Evolutionary conservation across 352 stramenopile genomes (phyloP).

Genomic region (Blastocystis sp.): DNA sequence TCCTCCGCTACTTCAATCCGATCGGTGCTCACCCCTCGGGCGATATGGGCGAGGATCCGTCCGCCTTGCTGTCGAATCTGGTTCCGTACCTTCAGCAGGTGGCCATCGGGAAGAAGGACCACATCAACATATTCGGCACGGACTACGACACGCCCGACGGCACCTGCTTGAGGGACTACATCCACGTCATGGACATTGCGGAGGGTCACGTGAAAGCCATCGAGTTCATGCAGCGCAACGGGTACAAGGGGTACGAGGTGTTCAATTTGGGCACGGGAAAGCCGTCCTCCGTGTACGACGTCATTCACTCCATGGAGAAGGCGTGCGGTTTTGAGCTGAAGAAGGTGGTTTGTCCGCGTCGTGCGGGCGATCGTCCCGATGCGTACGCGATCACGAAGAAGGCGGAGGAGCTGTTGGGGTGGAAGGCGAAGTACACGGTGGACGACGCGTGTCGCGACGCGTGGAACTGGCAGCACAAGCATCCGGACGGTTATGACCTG

Average conservation of each 20-base stretch:
- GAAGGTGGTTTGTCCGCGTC: constrained; percentile 79
- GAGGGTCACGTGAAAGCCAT: constrained; percentile 84
- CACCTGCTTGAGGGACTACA: constrained; percentile 88
- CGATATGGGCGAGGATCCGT: constrained; percentile 87
- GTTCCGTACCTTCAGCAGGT: constrained; percentile 88
- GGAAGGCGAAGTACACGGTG: constrained; percentile 81
- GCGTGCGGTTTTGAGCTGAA: constrained; percentile 78
- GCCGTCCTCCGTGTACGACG: constrained; percentile 83
- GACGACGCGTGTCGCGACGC: constrained; percentile 86
- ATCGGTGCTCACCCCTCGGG: constrained; percentile 85
- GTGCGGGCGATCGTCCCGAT: constrained; percentile 82
- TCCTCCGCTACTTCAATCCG: constrained; percentile 91
- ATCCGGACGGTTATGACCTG: constrained; percentile 83
- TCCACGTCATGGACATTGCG: constrained; percentile 89
- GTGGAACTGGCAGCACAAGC: constrained; percentile 86
- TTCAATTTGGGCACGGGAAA: constrained; percentile 87
- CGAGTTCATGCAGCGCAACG: constrained; percentile 77
- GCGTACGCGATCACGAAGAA: constrained; percentile 82
- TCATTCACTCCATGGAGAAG: constrained; percentile 85
- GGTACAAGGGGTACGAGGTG: constrained; percentile 77
- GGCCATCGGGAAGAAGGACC: constrained; percentile 81
- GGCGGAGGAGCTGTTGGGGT: constrained; percentile 82
- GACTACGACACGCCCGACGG: constrained; percentile 87
- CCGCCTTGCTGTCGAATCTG: constrained; percentile 87
- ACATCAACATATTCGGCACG: constrained; percentile 86